A percentile compares a stretch with the other conserved stretches of the same genome.
phyloP scores from a whole-genome alignment of 2,329 filamentous ascomycete species.

The Calonectria montana region DNA sequence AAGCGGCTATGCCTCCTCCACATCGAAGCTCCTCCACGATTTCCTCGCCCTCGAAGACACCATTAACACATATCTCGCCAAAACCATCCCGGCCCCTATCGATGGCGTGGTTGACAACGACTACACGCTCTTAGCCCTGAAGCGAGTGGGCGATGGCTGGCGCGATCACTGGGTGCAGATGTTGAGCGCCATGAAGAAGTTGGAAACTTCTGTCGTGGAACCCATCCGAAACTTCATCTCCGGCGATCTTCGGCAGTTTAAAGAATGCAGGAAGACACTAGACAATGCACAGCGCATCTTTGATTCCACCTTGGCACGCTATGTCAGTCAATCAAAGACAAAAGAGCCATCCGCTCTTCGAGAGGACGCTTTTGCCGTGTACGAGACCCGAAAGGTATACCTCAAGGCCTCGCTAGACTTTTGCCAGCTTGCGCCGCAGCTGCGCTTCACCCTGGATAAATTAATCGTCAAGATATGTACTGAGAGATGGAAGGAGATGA shows the following conservation, averaged over 20 bases:
- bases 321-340: conserved; percentile 86
- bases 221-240: conserved; percentile 83
- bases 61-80: conserved; percentile 80
- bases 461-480: conserved; percentile 85
- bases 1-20: conserved; percentile 67
- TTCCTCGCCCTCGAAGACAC: conserved; percentile 81
- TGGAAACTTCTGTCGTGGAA: conserved; percentile 82
- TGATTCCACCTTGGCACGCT: conserved; percentile 84
- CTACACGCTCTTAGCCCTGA: conserved; percentile 89
- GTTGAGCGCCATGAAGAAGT: conserved; percentile 78
- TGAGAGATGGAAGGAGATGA: conserved; percentile 91
- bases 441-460: conserved; percentile 86
- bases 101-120: conserved; percentile 94
- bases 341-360: conserved; percentile 92
- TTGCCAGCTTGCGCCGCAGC: conserved; percentile 86
- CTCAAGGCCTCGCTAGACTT: conserved; percentile 94
- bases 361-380: conserved; percentile 95
- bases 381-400: conserved; percentile 91
- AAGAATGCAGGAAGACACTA: conserved; percentile 80
- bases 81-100: conserved; percentile 80
- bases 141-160: conserved; percentile 85
- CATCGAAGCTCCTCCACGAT: conserved; percentile 67
- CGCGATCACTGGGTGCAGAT: conserved; percentile 89
- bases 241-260: conserved; percentile 86
- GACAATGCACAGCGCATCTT: conserved; percentile 87